Base-by-base conservation (phyloP, 2,329 filamentous ascomycete species). In the Setomelanomma holmii region DNA sequence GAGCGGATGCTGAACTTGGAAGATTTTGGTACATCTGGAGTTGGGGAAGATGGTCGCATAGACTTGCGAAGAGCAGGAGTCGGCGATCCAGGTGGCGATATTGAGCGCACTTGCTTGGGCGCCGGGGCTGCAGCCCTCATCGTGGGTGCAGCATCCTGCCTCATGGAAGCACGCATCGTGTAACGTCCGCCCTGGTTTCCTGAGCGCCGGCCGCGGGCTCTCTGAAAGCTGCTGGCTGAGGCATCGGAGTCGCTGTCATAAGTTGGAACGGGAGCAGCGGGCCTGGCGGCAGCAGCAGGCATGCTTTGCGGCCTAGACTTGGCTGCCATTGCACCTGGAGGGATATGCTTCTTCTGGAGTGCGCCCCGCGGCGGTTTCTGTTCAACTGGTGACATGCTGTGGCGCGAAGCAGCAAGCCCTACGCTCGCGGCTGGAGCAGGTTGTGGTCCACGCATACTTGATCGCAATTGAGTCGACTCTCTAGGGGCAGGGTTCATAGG, bases 141-240 rank as follows among this genome's bases (percentile, higher is more conserved):
- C 10, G 68, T 67, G 16, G 69, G 69, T 14, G 65, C 54, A 33
- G 69, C 57, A 22, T 61, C 60, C 41, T 57, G 52, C 34, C 92
- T 84, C 89, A 96, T 90, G 1, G 89, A 91, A 45, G 80, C 83
- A 51, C 87, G 87, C 80, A 96, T 90, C 1, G 79, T 82, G 46
- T 86, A 83, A 20, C 75, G 67, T 4, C 78, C 77, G 0, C 80
- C 80, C 38, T 80, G 64, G 45, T 49, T 69, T 2, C 55, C 49
- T 54, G 42, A 53, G 45, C 51, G 60, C 51, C 77, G 69, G 33
- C 82, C 76, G 55, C 84, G 61, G 23, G 58, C 54, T 22, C 90
- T 87, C 67, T 85, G 89, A 78, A 96, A 96, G 70, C 91, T 96
- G 75, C 90, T 96, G 19, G 75, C 79, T 4, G 79, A 81, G 30